These are phyloP conservation scores for Verticillium klebahnii DNA, from an alignment of 2,329 filamentous ascomycete species.

Conservation along the genomic window DNA sequence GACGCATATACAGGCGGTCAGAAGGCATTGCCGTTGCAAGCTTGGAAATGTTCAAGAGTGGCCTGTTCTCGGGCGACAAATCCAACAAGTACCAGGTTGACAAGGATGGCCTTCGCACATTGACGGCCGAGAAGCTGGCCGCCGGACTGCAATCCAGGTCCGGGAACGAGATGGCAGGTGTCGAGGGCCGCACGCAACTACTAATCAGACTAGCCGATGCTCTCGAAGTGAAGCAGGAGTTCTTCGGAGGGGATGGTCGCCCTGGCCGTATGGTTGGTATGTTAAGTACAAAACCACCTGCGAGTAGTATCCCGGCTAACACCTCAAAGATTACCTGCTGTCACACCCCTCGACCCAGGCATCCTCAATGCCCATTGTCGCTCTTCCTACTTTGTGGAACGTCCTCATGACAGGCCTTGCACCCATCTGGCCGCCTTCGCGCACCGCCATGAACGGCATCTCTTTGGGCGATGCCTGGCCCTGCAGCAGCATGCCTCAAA, in stretches of 20 bases:
- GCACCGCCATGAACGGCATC: constrained; percentile 81
- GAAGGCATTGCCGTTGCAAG: constrained; percentile 78
- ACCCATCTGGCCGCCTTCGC: constrained; percentile 82
- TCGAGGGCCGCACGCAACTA: constrained; percentile 79
- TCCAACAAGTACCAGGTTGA: constrained; percentile 87
- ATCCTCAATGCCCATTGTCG: constrained; percentile 81
- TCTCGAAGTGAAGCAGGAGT: constrained; percentile 68
- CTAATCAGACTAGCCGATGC: constrained; percentile 72
- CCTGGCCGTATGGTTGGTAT: constrained; percentile 93
- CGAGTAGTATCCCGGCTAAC: constrained; percentile 13
- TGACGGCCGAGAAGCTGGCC: constrained; percentile 71
- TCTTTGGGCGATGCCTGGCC: constrained; percentile 94
- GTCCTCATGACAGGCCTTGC: constrained; percentile 83
- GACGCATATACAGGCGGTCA: constrained; percentile 74
- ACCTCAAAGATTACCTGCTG: constrained; percentile 74
- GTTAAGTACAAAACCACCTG: constrained; percentile 16
- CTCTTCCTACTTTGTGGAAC: constrained; percentile 84
- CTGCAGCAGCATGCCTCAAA: constrained; percentile 71
- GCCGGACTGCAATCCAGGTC: constrained; percentile 81
- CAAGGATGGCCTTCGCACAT: constrained; percentile 67
- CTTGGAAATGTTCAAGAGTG: constrained; percentile 91
- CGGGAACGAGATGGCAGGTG: constrained; percentile 74
- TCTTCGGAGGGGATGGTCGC: constrained; percentile 78
- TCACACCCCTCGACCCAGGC: constrained; percentile 86
- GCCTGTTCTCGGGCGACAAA: constrained; percentile 79